A percentile compares a stretch with the other conserved stretches of the same genome.
Evolutionary conservation across 805 yeast species (phyloP).

Genomic region (Diddensiella transvaalensis): DNA sequence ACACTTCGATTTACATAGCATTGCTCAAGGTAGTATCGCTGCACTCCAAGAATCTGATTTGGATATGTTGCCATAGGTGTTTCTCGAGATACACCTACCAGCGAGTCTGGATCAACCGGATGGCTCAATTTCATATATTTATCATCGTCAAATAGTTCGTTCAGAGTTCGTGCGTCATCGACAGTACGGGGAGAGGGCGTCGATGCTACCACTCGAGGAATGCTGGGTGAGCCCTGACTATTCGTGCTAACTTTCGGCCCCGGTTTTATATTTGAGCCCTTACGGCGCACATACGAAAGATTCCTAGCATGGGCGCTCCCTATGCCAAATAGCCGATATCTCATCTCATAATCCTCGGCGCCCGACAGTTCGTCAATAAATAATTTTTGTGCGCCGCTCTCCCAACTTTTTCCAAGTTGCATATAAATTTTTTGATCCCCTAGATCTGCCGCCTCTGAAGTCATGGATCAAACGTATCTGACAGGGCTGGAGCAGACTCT

Average conservation of each 20-base stretch:
- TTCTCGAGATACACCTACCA: background rate
- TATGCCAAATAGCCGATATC: background rate
- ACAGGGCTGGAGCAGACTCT: constrained; percentile 74
- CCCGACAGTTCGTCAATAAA: too few relatives aligned
- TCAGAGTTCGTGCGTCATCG: too few relatives aligned
- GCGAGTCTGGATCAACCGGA: background rate
- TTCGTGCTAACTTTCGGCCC: background rate
- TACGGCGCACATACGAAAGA: background rate
- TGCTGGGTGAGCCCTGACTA: too few relatives aligned
- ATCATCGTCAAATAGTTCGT: background rate
- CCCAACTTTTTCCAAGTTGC: background rate
- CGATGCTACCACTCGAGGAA: too few relatives aligned
- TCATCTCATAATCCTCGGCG: too few relatives aligned
- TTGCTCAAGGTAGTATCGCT: constrained; percentile 7
- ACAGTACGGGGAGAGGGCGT: too few relatives aligned
- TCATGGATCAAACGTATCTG: constrained; percentile 69
- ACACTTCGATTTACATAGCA: constrained; percentile 6
- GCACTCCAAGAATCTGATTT: background rate
- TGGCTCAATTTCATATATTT: background rate
- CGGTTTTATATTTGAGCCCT: background rate
- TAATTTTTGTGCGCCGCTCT: too few relatives aligned
- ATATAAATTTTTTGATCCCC: background rate
- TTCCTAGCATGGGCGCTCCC: background rate
- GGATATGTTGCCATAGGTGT: background rate
- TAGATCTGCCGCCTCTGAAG: background rate